Evolutionary conservation across 352 stramenopile species (phyloP).

Genomic region (Pythium oligandrum): DNA sequence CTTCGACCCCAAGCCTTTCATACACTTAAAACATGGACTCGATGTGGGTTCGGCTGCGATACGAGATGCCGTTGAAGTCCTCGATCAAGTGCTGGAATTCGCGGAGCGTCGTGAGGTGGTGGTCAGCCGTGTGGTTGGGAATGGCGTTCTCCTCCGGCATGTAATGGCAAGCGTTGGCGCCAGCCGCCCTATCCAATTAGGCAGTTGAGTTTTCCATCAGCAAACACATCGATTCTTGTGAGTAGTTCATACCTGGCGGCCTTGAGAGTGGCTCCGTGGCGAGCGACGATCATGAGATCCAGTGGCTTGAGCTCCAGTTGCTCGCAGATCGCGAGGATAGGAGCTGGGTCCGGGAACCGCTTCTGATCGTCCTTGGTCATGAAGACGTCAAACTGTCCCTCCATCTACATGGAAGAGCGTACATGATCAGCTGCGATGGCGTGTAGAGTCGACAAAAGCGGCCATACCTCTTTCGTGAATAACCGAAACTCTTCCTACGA

Average conservation of each 20-base stretch:
- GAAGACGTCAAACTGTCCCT: slow-evolving; percentile 57
- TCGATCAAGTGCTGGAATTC: slow-evolving; percentile 55
- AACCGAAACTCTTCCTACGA: slow-evolving; percentile 54
- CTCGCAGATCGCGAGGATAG: slow-evolving; percentile 45
- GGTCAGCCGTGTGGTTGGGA: slow-evolving; percentile 72
- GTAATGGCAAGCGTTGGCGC: slow-evolving; percentile 58
- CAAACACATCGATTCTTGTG: not conserved
- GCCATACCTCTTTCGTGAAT: slow-evolving; percentile 59
- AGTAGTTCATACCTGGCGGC: slow-evolving; percentile 45
- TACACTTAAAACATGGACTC: not conserved
- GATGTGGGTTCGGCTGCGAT: slow-evolving; percentile 22
- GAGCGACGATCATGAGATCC: slow-evolving; percentile 51
- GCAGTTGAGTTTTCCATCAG: not conserved
- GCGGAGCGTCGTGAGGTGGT: slow-evolving; percentile 44
- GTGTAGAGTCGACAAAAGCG: not conserved
- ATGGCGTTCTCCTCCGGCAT: slow-evolving; percentile 58
- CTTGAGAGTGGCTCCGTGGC: slow-evolving; percentile 46
- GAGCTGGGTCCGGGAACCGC: slow-evolving; percentile 41
- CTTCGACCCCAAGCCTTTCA: not conserved
- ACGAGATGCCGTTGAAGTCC: slow-evolving; percentile 69
- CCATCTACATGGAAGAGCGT: slow-evolving; percentile 33
- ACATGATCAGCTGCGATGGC: not conserved
- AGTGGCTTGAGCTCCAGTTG: slow-evolving; percentile 42
- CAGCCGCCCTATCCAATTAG: slow-evolving; percentile 30
- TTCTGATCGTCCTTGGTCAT: slow-evolving; percentile 35